These are phyloP conservation scores for Perkinsus olseni DNA, from an alignment of 169 alveolate species.

Conservation along the genomic window DNA sequence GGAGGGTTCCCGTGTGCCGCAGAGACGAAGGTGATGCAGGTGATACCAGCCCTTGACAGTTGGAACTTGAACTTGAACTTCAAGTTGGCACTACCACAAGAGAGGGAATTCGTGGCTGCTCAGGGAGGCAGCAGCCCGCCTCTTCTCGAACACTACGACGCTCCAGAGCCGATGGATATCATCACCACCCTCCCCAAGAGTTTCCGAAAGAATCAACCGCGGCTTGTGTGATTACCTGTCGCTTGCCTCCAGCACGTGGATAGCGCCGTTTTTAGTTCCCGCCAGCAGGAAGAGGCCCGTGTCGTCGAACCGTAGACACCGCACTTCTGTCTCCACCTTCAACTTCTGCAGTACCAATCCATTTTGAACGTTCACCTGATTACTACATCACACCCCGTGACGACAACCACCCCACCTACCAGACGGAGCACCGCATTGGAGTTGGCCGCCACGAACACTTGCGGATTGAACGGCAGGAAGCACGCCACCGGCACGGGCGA, in stretches of 20 bases:
- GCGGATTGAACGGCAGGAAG: slow-evolving; percentile 27
- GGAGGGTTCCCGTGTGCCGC: slow-evolving; percentile 30
- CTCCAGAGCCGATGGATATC: background rate
- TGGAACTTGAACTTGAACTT: slow-evolving; percentile 29
- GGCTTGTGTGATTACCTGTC: slow-evolving; percentile 11
- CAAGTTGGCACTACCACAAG: slow-evolving; percentile 16
- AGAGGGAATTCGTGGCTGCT: no score
- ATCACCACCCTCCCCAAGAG: no score
- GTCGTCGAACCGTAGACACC: slow-evolving; percentile 40
- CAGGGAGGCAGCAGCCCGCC: no score
- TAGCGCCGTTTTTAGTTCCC: slow-evolving; percentile 18
- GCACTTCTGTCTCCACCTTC: slow-evolving; percentile 42
- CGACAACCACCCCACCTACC: slow-evolving; percentile 17
- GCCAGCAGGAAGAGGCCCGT: slow-evolving; percentile 39
- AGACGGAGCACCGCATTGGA: slow-evolving; percentile 39
- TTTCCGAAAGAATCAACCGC: no score
- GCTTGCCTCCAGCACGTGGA: slow-evolving; percentile 26
- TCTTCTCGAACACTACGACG: background rate
- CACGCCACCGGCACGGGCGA: slow-evolving; percentile 25
- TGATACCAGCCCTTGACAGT: slow-evolving; percentile 22
- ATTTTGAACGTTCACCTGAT: slow-evolving; percentile 15
- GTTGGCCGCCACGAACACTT: slow-evolving; percentile 38
- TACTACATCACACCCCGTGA: no score
- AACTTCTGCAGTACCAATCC: slow-evolving; percentile 36
- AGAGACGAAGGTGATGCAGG: slow-evolving; percentile 44